Base-by-base conservation (phyloP, 2,329 filamentous ascomycete species). In the Phaeosphaeria sp. region DNA sequence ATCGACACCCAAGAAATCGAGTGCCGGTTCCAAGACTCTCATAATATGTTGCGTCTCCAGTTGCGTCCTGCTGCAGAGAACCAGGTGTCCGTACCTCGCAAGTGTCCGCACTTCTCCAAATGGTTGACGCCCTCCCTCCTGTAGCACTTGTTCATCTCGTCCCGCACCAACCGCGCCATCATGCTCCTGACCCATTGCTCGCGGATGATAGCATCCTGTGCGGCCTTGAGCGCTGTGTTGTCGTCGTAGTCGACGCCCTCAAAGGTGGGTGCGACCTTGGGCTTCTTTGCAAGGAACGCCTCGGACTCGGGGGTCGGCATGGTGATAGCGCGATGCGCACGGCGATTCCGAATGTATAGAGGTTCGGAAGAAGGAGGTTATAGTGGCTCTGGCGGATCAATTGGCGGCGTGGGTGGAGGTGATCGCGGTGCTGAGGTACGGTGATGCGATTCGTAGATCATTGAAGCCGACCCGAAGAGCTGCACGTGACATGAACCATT, bases 181-280 rank as follows among this genome's bases (percentile, higher is more conserved):
- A 95, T 95, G 77, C 89, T 89, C 77, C 87, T 88, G 59, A 95
- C 91, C 92, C 92, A 95, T 82, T 95, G 91, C 81, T 95, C 91
- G 63, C 91, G 86, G 70, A 95, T 86, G 56, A 95, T 86, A 64
- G 91, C 86, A 77, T 95, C 91, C 77, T 94, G 91, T 53, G 91
- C 91, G 60, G 88, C 88, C 83, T 94, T 95, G 76, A 95, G 83
- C 68, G 87, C 87, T 76, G 87, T 87, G 77, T 89, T 92, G 81
- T 95, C 90, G 66, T 93, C 89, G 82, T 90, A 95, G 82, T 94
- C 89, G 75, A 95, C 91, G 67, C 91, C 91, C 72, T 93, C 91
- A 78, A 95, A 95, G 58, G 90, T 93, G 36, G 91, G 89, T 62
- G 91, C 84, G 56, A 95, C 92, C 63, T 85, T 88, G 60, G 92